A percentile compares a stretch with the other conserved stretches of the same genome.
Conservation (phyloP, 805 yeast genomes). For the Maudiozyma barnettii region DNA sequence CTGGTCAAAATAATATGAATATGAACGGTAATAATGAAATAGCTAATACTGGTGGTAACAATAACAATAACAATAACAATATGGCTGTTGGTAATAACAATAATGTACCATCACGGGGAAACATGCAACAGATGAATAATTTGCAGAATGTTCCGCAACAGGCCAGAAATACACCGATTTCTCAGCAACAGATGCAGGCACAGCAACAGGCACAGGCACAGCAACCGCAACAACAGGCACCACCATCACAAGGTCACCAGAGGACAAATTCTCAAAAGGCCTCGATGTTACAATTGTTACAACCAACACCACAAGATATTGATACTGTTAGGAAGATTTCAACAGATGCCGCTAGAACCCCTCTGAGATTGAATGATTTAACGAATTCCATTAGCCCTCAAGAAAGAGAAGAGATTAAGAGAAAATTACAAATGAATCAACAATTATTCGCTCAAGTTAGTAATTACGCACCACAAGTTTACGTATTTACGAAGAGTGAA, state of each 20-base stretch:
- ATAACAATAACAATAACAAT: background rate
- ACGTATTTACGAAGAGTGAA: constrained; percentile 60
- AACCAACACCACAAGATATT: constrained; percentile 53
- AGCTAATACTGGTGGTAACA: constrained; percentile 1
- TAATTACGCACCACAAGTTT: constrained; percentile 69
- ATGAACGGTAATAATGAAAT: background rate
- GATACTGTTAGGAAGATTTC: constrained; percentile 50
- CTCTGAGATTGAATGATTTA: constrained; percentile 57
- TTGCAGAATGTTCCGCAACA: background rate
- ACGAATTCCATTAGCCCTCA: constrained; percentile 50
- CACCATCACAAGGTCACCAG: constrained; percentile 4
- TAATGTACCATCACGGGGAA: background rate
- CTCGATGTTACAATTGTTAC: constrained; percentile 20
- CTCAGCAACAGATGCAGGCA: background rate
- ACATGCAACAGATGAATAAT: background rate
- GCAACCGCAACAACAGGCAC: constrained; percentile 3
- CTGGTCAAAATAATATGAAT: constrained; percentile 4
- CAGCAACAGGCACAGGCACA: constrained; percentile 2
- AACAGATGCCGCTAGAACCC: constrained; percentile 59
- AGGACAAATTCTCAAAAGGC: constrained; percentile 9
- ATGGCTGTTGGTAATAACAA: background rate
- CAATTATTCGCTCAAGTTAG: constrained; percentile 62
- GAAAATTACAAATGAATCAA: constrained; percentile 37
- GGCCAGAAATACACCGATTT: background rate
- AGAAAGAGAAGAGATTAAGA: constrained; percentile 53